A percentile compares a stretch with the other conserved stretches of the same genome.
Conservation (phyloP, 2,329 filamentous ascomycete genomes). For the Scytalidium sp. region DNA sequence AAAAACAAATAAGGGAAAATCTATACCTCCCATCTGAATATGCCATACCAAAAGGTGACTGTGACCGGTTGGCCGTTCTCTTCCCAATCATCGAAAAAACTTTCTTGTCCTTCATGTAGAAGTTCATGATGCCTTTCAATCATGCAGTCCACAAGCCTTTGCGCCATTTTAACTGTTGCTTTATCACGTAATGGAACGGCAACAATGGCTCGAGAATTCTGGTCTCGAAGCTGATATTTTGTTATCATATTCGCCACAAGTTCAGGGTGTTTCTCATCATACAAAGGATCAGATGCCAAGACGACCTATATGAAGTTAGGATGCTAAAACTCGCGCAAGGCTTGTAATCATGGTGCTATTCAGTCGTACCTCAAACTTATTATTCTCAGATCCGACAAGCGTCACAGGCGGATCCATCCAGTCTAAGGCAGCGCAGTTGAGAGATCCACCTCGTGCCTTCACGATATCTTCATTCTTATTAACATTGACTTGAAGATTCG, state of each 20-base stretch:
- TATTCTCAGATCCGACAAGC: slow-evolving; percentile 31
- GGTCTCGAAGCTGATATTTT: slow-evolving; percentile 58
- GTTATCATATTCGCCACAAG: slow-evolving; percentile 70
- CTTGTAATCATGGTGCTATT: too few relatives aligned
- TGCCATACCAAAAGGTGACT: neutral
- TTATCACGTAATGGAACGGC: slow-evolving; percentile 78
- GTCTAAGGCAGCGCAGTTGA: slow-evolving; percentile 63
- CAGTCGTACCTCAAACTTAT: slow-evolving; percentile 50
- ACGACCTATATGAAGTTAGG: slow-evolving; percentile 54
- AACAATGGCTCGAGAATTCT: slow-evolving; percentile 64
- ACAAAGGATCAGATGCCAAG: slow-evolving; percentile 82
- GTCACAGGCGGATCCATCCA: slow-evolving; percentile 40
- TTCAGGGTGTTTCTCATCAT: slow-evolving; percentile 76
- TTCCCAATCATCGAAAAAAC: slow-evolving; percentile 73
- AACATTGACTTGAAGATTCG: slow-evolving; percentile 76
- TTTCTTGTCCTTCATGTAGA: slow-evolving; percentile 59
- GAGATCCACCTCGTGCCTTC: slow-evolving; percentile 48
- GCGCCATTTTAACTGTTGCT: slow-evolving; percentile 59
- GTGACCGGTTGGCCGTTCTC: slow-evolving; percentile 40
- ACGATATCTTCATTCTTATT: slow-evolving; percentile 59
- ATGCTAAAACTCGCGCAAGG: neutral
- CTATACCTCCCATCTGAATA: neutral
- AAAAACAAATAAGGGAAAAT: too few relatives aligned
- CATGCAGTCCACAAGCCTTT: slow-evolving; percentile 63
- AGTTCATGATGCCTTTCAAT: slow-evolving; percentile 45